Evolutionary conservation across 2,329 filamentous ascomycete genomes (phyloP), one percentile per base, ranked within the genome.

Genomic region (Sporothrix brunneoviolacea): DNA sequence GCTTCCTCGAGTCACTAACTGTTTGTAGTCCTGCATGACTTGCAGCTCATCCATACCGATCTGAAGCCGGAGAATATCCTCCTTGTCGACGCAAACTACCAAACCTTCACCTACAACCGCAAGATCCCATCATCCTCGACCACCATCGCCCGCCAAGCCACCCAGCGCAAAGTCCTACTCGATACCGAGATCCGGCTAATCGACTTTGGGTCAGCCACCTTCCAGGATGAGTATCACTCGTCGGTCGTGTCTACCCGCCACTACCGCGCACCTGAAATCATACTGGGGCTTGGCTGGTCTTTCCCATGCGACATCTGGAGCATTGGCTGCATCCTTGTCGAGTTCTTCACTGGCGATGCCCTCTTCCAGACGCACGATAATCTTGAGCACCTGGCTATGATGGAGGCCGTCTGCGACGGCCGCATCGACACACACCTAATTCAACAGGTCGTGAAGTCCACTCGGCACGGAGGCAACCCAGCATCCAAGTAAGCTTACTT

Each of bases 1-100:
- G 27, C 22, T 13, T 42, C 1, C 45, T 44, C 8, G 12, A 22
- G 0, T 8, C 5, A 42, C 24, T 24, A 4, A 16, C 13, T 12
- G 6, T 15, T 46, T 16, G 13, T 51, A 95, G 89, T 97, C 68
- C 76, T 98, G 19, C 93, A 98, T 65, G 93, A 98, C 68, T 79
- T 98, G 16, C 95, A 97, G 65, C 79, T 98, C 57, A 96, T 98
- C 54, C 93, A 98, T 65, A 98, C 93, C 9, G 82, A 86, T 63
- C 66, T 86, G 42, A 86, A 86, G 62, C 82, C 82, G 0, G 82
- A 86, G 61, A 86, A 86, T 58, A 86, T 86, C 54, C 71, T 86
- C 24, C 72, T 86, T 10, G 82, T 80, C 56, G 75, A 84, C 55
- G 80, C 76, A 58, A 69, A 74, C 3, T 86, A 84, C 57, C 82